Percentiles rank a stretch among this genome's conserved stretches.
These are phyloP conservation scores for Fagus crenata DNA, from an alignment of 306 rosid genomes.

Conservation along the genomic window DNA sequence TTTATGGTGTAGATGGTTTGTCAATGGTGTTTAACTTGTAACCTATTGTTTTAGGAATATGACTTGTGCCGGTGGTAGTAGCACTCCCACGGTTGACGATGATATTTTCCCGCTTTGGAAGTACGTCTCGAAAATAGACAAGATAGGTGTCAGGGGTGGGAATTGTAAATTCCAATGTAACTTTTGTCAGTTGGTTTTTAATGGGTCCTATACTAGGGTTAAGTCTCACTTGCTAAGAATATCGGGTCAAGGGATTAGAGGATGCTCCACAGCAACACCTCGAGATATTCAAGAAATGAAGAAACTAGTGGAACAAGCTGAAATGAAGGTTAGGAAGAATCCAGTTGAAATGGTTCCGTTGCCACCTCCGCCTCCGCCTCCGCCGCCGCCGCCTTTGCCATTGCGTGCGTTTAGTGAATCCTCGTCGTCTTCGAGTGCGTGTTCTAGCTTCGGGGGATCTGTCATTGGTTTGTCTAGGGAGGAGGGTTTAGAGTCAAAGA, in stretches of 20 bases:
- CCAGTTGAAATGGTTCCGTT: no score
- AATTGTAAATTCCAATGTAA: neutral
- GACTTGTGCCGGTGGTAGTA: neutral
- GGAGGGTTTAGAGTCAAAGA: neutral
- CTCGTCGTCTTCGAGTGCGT: neutral
- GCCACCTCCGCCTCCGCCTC: no score
- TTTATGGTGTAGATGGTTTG: neutral
- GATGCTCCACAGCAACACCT: neutral
- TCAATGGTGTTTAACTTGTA: neutral
- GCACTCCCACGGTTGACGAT: neutral
- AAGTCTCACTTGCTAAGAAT: neutral
- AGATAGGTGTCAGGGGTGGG: neutral
- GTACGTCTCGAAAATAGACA: neutral
- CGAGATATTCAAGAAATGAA: neutral
- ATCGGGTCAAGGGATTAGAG: neutral
- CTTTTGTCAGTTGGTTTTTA: neutral
- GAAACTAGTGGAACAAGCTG: no score
- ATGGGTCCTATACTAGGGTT: neutral
- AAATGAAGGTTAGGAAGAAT: no score
- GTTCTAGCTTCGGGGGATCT: neutral
- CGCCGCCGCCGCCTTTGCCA: neutral
- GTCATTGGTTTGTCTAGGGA: neutral
- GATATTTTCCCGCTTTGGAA: neutral
- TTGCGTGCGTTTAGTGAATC: neutral
- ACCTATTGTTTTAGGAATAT: neutral